A percentile compares a stretch with the other conserved stretches of the same genome.
Evolutionary conservation across 148 eudicot genomes (phyloP).

Genomic region (Rhododendron williamsianum): DNA sequence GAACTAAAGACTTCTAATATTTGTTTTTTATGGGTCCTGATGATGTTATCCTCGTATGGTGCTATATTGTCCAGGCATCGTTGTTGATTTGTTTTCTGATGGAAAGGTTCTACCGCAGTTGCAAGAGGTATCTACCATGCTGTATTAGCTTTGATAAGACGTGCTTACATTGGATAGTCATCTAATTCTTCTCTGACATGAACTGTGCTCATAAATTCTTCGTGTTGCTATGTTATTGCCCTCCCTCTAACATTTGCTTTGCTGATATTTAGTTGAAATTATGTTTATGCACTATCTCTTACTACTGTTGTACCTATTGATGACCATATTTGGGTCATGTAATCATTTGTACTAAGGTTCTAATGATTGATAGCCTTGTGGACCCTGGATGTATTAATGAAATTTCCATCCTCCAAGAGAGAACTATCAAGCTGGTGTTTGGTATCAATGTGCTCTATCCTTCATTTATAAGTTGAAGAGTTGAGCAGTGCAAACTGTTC

Average conservation of each 20-base stretch:
- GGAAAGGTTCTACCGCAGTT: slow-evolving; percentile 72
- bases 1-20: neutral
- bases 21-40: neutral
- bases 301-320: neutral
- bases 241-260: neutral
- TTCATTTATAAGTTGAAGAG: neutral
- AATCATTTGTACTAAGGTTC: neutral
- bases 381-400: neutral
- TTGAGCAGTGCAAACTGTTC: neutral
- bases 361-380: neutral
- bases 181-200: neutral
- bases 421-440: neutral
- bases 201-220: neutral
- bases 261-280: neutral
- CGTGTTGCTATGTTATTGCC: neutral
- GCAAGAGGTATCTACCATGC: slow-evolving; percentile 35
- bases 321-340: neutral
- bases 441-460: neutral
- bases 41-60: neutral
- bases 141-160: neutral
- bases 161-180: neutral
- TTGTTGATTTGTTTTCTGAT: slow-evolving; percentile 71
- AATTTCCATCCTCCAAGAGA: neutral
- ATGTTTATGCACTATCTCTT: neutral
- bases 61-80: slow-evolving; percentile 41